Conservation (phyloP, 2,329 filamentous ascomycete genomes). For the Gaeumannomyces tritici region DNA sequence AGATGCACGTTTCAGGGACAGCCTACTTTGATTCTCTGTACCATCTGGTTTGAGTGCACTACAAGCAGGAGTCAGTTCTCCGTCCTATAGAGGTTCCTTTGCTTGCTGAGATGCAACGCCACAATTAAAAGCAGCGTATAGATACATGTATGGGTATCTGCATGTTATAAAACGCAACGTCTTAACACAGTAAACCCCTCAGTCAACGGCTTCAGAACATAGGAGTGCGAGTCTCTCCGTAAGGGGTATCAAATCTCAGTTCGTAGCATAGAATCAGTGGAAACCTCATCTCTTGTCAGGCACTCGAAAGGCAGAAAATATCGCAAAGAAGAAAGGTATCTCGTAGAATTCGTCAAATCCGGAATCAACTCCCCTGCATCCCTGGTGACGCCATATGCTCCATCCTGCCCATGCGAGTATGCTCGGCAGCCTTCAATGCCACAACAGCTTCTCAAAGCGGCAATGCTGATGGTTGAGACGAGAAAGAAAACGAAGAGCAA, state of each 20-base stretch:
- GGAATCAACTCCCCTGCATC: background rate
- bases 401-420: background rate
- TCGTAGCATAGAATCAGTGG: too few species aligned
- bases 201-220: too few species aligned
- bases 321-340: background rate
- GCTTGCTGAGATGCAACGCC: background rate
- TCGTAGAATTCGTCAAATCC: background rate
- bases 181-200: too few species aligned
- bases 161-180: too few species aligned
- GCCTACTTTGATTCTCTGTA: background rate
- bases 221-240: too few species aligned
- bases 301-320: background rate
- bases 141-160: background rate
- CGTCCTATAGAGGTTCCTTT: background rate
- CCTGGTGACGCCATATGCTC: background rate
- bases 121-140: background rate
- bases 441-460: background rate
- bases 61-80: background rate
- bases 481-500: background rate
- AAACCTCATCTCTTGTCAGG: too few species aligned
- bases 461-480: background rate
- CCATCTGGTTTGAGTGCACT: background rate
- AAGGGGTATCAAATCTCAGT: too few species aligned
- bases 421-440: background rate
- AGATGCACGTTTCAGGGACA: background rate